Conservation (phyloP, 2,329 filamentous ascomycete genomes). For the Phoma herbarum region DNA sequence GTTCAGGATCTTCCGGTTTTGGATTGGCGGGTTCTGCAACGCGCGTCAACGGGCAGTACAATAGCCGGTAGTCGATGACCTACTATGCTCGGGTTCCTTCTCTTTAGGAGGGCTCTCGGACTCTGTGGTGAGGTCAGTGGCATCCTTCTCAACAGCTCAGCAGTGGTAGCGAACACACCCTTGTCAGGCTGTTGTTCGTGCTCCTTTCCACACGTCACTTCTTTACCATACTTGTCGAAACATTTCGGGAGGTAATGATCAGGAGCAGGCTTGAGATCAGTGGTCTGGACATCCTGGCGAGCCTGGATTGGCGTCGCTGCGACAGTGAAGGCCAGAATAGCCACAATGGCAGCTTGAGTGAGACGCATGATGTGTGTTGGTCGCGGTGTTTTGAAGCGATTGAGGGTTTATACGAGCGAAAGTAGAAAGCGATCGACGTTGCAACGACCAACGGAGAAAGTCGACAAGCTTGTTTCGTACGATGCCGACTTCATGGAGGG, state of each 20-base stretch:
- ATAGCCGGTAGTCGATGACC: too few relatives aligned
- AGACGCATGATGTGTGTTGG: conserved; percentile 22
- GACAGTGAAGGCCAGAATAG: conserved; percentile 25
- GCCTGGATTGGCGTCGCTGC: conserved; percentile 24
- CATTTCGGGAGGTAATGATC: conserved; percentile 7
- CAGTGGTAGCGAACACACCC: too few relatives aligned
- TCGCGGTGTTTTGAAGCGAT: conserved; percentile 10
- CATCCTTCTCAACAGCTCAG: too few relatives aligned
- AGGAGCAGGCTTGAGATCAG: conserved; percentile 16
- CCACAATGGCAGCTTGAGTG: conserved; percentile 25
- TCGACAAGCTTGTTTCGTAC: conserved; percentile 10
- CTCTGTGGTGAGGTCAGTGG: too few relatives aligned
- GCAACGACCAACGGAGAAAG: conserved; percentile 7
- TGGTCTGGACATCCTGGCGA: conserved; percentile 14
- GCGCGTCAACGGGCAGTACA: too few relatives aligned
- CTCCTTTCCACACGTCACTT: conserved; percentile 3
- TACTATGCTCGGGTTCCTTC: background rate
- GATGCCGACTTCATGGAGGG: conserved; percentile 8
- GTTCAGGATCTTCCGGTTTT: background rate
- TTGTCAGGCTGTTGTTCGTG: background rate
- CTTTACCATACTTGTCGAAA: background rate
- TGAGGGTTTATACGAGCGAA: conserved; percentile 12
- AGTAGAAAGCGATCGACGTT: conserved; percentile 2
- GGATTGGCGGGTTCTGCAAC: background rate
- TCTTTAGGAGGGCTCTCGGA: background rate